Evolutionary conservation across 495 filamentous ascomycete species (phyloP).

Genomic region (Penicillium mononematosum): DNA sequence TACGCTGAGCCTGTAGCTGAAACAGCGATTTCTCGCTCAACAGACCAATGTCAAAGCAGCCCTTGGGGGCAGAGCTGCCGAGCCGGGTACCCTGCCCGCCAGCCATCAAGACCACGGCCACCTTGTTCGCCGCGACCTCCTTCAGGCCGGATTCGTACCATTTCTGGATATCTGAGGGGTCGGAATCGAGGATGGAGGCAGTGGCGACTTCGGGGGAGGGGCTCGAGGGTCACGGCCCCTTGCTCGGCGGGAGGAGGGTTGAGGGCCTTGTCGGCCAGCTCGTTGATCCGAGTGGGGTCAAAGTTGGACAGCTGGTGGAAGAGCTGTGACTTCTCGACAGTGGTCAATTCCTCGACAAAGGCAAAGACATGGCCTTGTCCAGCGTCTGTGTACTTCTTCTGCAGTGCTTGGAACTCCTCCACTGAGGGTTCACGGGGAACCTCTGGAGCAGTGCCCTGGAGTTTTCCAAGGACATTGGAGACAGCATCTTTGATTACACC

Average conservation of each 20-base stretch:
- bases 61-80: constrained; percentile 93
- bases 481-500: constrained; percentile 49
- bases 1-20: constrained; percentile 94
- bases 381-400: constrained; percentile 72
- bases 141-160: constrained; percentile 88
- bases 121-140: constrained; percentile 82
- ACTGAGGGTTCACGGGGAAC: constrained; percentile 64
- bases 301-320: constrained; percentile 79
- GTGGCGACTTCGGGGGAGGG: constrained; percentile 86
- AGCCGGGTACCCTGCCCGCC: constrained; percentile 94
- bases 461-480: constrained; percentile 58
- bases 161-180: constrained; percentile 69
- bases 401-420: constrained; percentile 71
- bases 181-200: constrained; percentile 90
- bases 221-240: constrained; percentile 66
- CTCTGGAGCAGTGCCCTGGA: constrained; percentile 48
- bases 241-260: constrained; percentile 62
- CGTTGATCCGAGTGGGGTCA: constrained; percentile 79
- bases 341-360: constrained; percentile 78
- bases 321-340: constrained; percentile 70
- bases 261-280: constrained; percentile 75
- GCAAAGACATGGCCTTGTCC: constrained; percentile 88
- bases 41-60: constrained; percentile 92
- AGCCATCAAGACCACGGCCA: constrained; percentile 94
- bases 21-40: constrained; percentile 92